These are phyloP conservation scores for Triticum timopheevii DNA, from an alignment of 176 grass and related monocot genomes.

Conservation along the genomic window DNA sequence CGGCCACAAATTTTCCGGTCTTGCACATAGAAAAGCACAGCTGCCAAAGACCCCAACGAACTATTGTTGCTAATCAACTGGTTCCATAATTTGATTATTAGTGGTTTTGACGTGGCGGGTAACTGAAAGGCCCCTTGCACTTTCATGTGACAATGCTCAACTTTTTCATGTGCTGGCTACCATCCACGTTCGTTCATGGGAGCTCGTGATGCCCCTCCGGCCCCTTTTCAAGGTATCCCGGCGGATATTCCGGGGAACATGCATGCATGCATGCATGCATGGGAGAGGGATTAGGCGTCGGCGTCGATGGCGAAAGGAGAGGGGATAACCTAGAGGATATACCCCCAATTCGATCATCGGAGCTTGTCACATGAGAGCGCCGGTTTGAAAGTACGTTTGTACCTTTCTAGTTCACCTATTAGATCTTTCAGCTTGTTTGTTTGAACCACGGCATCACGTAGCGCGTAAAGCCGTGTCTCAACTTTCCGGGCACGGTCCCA, in stretches of 20 bases:
- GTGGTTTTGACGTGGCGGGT: background rate
- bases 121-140: background rate
- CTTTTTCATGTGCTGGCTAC: background rate
- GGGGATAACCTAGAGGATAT: conserved; percentile 32
- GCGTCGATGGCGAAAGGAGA: conserved; percentile 30
- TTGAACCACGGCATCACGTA: background rate
- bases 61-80: background rate
- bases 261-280: background rate
- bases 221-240: conserved; percentile 33
- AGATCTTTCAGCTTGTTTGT: background rate
- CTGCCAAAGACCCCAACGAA: no score
- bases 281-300: background rate
- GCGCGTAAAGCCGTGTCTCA: background rate
- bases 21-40: no score
- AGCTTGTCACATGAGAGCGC: background rate
- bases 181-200: conserved; percentile 2
- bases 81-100: background rate
- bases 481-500: background rate
- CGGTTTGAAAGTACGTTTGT: background rate
- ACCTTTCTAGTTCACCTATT: background rate
- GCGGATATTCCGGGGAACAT: conserved; percentile 27
- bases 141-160: background rate
- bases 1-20: conserved; percentile 12
- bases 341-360: background rate
- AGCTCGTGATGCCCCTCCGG: conserved; percentile 20